A percentile compares a stretch with the other conserved stretches of the same genome.
phyloP scores from a whole-genome alignment of 768 basidiomycete genomes.

The Phanerochaete carnosa region DNA sequence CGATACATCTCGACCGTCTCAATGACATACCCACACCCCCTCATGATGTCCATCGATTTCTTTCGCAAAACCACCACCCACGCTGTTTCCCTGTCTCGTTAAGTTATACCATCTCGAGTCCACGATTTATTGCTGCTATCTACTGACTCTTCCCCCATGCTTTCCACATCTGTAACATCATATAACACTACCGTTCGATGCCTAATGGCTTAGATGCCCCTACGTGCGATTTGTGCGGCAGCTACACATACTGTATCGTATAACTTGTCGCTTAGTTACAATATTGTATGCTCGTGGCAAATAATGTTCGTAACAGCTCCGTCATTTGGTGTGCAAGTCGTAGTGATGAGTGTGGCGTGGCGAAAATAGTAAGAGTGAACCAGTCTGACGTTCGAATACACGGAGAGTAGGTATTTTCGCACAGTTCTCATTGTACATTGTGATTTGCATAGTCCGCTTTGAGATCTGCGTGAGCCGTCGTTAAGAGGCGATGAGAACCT shows the following conservation, averaged over 20 bases:
- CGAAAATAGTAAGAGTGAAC: neutral
- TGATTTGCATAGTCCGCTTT: neutral
- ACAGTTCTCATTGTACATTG: neutral
- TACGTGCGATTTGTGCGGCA: neutral
- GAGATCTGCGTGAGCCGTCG: neutral
- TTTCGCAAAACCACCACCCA: too few species aligned
- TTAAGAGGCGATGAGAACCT: slow-evolving; percentile 25
- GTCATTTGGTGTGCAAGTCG: too few species aligned
- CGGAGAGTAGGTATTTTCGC: neutral
- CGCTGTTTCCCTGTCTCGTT: neutral
- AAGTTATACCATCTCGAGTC: neutral
- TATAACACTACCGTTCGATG: neutral
- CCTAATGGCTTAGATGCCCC: neutral
- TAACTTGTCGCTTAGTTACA: neutral
- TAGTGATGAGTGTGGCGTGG: neutral
- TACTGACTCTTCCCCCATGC: neutral
- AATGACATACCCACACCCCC: neutral
- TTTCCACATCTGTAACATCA: slow-evolving; percentile 1
- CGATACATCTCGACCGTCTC: neutral
- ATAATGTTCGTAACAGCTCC: too few species aligned
- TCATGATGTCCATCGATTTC: neutral
- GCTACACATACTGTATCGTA: neutral
- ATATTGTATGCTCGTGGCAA: neutral
- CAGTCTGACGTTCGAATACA: neutral
- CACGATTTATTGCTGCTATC: neutral